phyloP scores from a whole-genome alignment of 192 early-diverging fungal genomes.

The Mortierella antarctica region DNA sequence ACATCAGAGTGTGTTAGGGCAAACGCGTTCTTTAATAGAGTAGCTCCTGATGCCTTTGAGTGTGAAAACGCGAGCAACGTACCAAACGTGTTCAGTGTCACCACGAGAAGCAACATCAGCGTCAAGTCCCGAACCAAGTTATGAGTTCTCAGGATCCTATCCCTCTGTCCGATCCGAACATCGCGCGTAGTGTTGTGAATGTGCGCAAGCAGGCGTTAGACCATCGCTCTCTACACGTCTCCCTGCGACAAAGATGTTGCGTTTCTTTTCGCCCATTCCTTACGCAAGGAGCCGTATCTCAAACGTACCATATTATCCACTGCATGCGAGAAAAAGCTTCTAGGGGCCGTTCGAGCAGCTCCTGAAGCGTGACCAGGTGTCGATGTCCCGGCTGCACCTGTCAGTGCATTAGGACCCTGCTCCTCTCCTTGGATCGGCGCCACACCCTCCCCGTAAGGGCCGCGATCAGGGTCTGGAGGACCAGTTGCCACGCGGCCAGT shows the following conservation, averaged over 20 bases:
- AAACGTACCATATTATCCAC: conserved; percentile 23
- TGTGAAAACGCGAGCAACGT: background rate
- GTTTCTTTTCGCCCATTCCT: background rate
- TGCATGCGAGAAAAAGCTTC: background rate
- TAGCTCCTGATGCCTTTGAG: background rate
- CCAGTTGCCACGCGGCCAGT: too few species aligned
- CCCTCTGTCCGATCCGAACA: conserved; percentile 3
- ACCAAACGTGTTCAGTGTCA: conserved; percentile 46
- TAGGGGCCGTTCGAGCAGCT: too few species aligned
- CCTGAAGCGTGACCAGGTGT: too few species aligned
- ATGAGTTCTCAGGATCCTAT: conserved; percentile 14
- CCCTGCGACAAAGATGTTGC: too few species aligned
- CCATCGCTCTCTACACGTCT: too few species aligned
- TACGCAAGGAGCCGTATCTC: background rate
- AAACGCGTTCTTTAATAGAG: background rate
- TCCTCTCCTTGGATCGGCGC: too few species aligned
- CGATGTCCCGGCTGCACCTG: too few species aligned
- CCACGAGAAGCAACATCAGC: conserved; percentile 36
- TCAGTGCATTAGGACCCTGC: too few species aligned
- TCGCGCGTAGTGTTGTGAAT: too few species aligned
- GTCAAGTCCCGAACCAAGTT: conserved; percentile 39
- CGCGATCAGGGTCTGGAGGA: too few species aligned
- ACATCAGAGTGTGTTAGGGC: background rate
- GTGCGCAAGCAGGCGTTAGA: too few species aligned
- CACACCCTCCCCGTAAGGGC: too few species aligned